These are phyloP conservation scores for Pseudogymnoascus sp. DNA, from an alignment of 2,329 filamentous ascomycete genomes.

Conservation along the genomic window DNA sequence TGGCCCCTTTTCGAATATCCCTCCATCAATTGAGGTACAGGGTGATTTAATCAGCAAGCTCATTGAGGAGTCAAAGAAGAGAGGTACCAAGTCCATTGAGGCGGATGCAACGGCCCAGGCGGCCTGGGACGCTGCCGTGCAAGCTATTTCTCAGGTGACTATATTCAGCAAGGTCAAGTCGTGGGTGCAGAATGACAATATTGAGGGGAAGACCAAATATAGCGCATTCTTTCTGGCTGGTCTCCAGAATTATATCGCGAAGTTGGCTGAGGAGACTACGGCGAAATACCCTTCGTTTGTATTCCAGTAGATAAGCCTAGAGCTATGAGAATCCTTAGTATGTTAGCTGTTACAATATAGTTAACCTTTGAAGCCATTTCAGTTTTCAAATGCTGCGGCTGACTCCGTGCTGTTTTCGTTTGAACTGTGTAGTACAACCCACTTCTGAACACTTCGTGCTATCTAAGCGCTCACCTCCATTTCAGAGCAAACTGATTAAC, in stretches of 20 bases:
- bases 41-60: constrained; percentile 32
- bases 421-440: too few relatives aligned
- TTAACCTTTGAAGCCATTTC: too few relatives aligned
- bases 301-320: background rate
- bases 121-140: constrained; percentile 22
- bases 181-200: constrained; percentile 4
- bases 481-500: too few relatives aligned
- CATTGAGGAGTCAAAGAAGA: constrained; percentile 27
- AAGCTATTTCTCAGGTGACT: background rate
- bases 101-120: constrained; percentile 27
- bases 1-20: constrained; percentile 35
- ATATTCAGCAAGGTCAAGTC: background rate
- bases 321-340: too few relatives aligned
- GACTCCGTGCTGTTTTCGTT: too few relatives aligned
- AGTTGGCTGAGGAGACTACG: background rate
- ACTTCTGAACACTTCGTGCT: too few relatives aligned
- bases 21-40: constrained; percentile 35
- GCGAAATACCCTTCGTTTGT: background rate
- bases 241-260: background rate
- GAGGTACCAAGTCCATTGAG: constrained; percentile 29
- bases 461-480: too few relatives aligned
- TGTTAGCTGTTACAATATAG: too few relatives aligned
- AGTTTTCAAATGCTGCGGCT: too few relatives aligned
- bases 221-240: background rate
- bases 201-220: background rate